Evolutionary conservation across 306 rosid species (phyloP).

Genomic region (Adenanthera pavonina): DNA sequence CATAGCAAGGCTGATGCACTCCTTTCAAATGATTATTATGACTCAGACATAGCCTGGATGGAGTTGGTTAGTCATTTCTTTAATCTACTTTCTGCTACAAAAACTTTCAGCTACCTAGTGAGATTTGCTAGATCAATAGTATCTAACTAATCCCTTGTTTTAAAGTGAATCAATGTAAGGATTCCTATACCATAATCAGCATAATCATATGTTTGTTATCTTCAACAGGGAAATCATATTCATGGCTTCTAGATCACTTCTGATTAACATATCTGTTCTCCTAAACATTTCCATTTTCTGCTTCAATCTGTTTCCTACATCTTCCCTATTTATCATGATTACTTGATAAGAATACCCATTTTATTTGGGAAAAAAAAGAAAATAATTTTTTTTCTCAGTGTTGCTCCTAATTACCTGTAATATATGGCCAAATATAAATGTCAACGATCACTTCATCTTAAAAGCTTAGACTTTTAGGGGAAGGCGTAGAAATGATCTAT

Average conservation of each 20-base stretch:
- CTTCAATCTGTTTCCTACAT: neutral
- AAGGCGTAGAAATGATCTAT: too few relatives aligned
- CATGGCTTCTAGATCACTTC: neutral
- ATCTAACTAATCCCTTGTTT: neutral
- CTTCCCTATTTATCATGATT: slow-evolving; percentile 13
- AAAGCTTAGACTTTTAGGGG: too few relatives aligned
- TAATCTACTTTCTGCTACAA: slow-evolving; percentile 25
- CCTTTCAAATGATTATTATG: slow-evolving; percentile 90
- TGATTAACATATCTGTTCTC: too few relatives aligned
- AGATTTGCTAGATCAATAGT: slow-evolving; percentile 6
- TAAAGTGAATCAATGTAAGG: neutral
- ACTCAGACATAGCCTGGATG: slow-evolving; percentile 94
- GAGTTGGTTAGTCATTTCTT: slow-evolving; percentile 74
- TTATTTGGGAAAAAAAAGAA: neutral
- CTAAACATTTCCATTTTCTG: neutral
- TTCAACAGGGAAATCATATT: neutral
- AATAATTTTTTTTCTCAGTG: neutral
- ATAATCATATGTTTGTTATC: neutral
- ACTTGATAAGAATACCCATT: neutral
- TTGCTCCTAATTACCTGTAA: neutral
- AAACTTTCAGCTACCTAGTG: slow-evolving; percentile 3
- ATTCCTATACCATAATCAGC: neutral
- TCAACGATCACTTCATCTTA: neutral
- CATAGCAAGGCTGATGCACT: slow-evolving; percentile 90
- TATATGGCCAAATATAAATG: too few relatives aligned